Base-by-base conservation (phyloP, 192 early-diverging fungal species). In the Podila minutissima region DNA sequence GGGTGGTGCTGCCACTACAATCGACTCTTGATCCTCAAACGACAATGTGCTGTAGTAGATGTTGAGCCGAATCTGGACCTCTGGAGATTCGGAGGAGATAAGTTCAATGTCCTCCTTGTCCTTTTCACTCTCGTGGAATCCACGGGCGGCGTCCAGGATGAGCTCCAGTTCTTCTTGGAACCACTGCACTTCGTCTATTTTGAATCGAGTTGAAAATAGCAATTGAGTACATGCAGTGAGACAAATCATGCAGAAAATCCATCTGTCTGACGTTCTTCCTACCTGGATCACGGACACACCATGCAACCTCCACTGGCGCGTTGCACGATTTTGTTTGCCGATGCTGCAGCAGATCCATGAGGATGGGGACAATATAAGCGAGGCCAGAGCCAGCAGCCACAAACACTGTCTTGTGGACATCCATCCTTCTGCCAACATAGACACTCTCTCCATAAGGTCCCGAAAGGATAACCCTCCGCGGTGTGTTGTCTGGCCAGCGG, bases 351-450 rank as follows among this genome's bases (percentile, higher is more conserved):
- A 60, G 60, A 26, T 85, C 83, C 66, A 78, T 82, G 7, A 88
- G 62, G 26, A 86, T 67, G 1, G 79, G 83, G 1, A 88, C 76
- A 63, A 73, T 67, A 72, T 82, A 88, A 9, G 85, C 84, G 0
- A 86, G 71, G 4, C 87, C 87, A 0, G 87, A 84, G 17, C 87
- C 87, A 3, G 81, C 87, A 8, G 74, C 76, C 38, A 83, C 63
- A 63, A 88, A 82, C 17, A 85, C 74, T 5, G 77, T 62, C 38
- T 33, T 70, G 31, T 26, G 68, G 50, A 32, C 31, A 58, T 38
- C 65, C 53, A 6, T 74, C 26, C 66, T 64, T 51, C 31, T 74
- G 10, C 48, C 77, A n/a, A 49, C 72, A 4, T 24, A 20, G 15
- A 76, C 75, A 26, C 62, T 38, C 29, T 62, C 62, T 5, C 86